A percentile compares a stretch with the other conserved stretches of the same genome.
Evolutionary conservation across 805 yeast species (phyloP).

Genomic region (Priceomyces carsonii): DNA sequence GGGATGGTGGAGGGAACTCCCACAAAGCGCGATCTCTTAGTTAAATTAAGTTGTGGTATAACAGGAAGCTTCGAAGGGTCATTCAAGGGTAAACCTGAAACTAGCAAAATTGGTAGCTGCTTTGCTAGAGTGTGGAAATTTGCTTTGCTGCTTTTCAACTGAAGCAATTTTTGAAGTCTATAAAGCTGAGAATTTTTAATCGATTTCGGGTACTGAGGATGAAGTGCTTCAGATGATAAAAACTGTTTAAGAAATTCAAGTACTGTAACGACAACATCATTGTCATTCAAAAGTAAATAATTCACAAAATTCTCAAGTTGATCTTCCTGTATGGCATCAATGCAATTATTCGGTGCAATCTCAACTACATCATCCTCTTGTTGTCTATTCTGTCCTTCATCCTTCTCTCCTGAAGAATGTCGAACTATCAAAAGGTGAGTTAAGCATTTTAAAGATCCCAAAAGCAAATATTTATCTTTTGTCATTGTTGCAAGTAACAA

Average conservation of each 20-base stretch:
- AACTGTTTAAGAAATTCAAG: conserved; percentile 84
- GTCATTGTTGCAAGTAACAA: conserved; percentile 50
- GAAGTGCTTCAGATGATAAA: conserved; percentile 57
- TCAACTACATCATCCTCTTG: conserved; percentile 14
- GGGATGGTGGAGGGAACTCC: conserved; percentile 69
- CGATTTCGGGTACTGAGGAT: conserved; percentile 27
- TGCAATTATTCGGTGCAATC: conserved; percentile 33
- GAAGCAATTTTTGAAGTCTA: conserved; percentile 51
- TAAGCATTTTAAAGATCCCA: conserved; percentile 72
- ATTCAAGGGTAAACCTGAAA: conserved; percentile 30
- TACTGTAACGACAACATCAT: conserved; percentile 72
- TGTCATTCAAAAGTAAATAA: conserved; percentile 61
- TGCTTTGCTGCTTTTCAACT: conserved; percentile 46
- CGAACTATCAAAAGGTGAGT: conserved; percentile 67
- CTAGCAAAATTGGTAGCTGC: conserved; percentile 60
- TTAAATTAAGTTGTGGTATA: conserved; percentile 33
- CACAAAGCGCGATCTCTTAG: conserved; percentile 49
- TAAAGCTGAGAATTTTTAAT: conserved; percentile 32
- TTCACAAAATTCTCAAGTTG: conserved; percentile 57
- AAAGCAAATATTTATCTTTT: conserved; percentile 67
- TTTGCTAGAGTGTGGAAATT: conserved; percentile 55
- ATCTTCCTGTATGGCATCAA: conserved; percentile 34
- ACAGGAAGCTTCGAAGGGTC: conserved; percentile 28
- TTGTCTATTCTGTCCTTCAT: conserved; percentile 13
- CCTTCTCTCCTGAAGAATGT: conserved; percentile 11